These are phyloP conservation scores for Citrus medica DNA, from an alignment of 345 rosid species.

Conservation along the genomic window DNA sequence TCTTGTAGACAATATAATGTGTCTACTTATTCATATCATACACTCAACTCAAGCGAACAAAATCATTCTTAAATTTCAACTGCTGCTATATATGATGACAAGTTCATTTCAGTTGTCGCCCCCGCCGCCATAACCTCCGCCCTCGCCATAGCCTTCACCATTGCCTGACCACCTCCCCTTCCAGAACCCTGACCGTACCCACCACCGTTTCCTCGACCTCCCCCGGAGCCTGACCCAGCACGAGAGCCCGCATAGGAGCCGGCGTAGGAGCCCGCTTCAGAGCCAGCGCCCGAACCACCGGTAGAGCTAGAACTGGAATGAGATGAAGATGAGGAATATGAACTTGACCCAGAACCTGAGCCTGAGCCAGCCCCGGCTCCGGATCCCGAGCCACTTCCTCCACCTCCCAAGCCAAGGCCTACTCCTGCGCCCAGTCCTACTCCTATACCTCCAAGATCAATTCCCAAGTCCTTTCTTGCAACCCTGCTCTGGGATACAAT, in stretches of 20 bases:
- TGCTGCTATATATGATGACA: background rate
- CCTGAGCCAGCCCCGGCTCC: conserved; percentile 34
- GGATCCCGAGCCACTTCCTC: conserved; percentile 40
- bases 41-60: too few species aligned
- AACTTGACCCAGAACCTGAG: conserved; percentile 24
- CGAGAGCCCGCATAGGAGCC: too few species aligned
- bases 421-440: conserved; percentile 40
- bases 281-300: conserved; percentile 19
- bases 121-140: conserved; percentile 25
- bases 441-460: conserved; percentile 47
- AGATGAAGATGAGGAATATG: conserved; percentile 12
- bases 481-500: conserved; percentile 34
- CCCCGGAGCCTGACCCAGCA: conserved; percentile 9
- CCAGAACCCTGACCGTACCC: conserved; percentile 22
- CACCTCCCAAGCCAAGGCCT: conserved; percentile 39
- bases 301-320: conserved; percentile 25
- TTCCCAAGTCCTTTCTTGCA: conserved; percentile 50
- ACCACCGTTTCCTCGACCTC: background rate
- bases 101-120: conserved; percentile 11
- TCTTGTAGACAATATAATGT: background rate
- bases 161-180: conserved; percentile 16
- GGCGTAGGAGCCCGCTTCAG: conserved; percentile 26
- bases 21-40: background rate
- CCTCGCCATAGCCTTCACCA: conserved; percentile 30
- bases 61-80: background rate